Evolutionary conservation across 2,329 filamentous ascomycete genomes (phyloP), one percentile per base, ranked within the genome.

Genomic region (Thielaviopsis ethacetica): DNA sequence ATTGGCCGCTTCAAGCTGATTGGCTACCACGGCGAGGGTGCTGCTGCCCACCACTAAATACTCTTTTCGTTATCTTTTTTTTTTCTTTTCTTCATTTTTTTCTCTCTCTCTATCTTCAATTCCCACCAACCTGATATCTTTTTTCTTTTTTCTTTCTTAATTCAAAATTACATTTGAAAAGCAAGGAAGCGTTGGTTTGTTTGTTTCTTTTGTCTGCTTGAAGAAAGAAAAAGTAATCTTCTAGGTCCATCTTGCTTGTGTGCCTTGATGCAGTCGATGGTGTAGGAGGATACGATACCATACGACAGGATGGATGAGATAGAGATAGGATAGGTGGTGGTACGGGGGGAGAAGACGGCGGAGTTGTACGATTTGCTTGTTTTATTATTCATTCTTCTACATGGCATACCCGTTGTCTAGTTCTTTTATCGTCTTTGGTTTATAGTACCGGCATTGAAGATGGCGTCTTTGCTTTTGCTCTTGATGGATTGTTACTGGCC

Each of bases 1-100:
- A 84, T 98, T 68, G 93, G 93, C 68, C 82, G 91, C 69, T 83
- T 93, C 76, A 97, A 98, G 86, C 73, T 98, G 66, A 79, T 98
- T 66, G 93, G 93, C 64, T 98, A 98, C 80, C 81, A 80, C 73
- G 86, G 87, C 69, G 82, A 87, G 70, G 34, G 34, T 13, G 69
- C 72, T 63, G 78, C 78, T 66, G 75, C 76, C 64, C 79, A 84
- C 71, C 81, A 82, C 73, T 82, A 76, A 75, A 66, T 56, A 19
- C 26, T 54, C 21, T 59, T 47, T 49, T 47, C 44, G n/a, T 49
- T 15, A 38, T 56, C 13, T 41, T 54, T 50, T 24, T 53, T 15
- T 22, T 19, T 30, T 27, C 26, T 53, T 52, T 13, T 54, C 24
- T 22, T 41, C 7, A 41, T 34, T 17, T 44, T 58, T 53, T 41